These are phyloP conservation scores for Lolium perenne DNA, from an alignment of 176 grass and related monocot species.

Conservation along the genomic window DNA sequence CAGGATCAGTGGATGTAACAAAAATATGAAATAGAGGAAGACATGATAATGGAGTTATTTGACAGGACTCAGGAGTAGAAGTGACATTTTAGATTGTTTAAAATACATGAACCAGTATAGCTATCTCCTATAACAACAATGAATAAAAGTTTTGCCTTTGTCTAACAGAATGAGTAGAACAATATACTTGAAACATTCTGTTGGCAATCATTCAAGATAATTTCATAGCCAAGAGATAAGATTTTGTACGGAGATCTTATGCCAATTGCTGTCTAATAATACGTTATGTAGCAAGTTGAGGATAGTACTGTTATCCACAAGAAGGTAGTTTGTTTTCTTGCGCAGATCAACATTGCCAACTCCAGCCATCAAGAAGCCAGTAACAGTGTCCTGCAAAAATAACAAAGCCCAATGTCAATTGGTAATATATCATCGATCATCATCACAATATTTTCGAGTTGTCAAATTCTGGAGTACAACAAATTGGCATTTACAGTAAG, in stretches of 20 bases:
- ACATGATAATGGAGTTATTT: constrained; percentile 1
- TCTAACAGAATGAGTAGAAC: not conserved
- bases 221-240: constrained; percentile 1
- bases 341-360: constrained; percentile 60
- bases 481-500: constrained; percentile 9
- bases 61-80: not conserved
- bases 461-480: not conserved
- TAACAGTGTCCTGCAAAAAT: constrained; percentile 48
- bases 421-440: not conserved
- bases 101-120: constrained; percentile 17
- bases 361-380: constrained; percentile 55
- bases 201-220: not conserved
- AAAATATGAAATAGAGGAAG: not conserved
- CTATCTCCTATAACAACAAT: not conserved
- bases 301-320: constrained; percentile 56
- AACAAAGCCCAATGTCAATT: not conserved
- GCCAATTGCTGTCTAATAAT: not conserved
- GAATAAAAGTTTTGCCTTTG: not conserved
- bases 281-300: not conserved
- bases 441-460: not conserved
- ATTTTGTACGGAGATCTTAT: constrained; percentile 15
- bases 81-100: not conserved
- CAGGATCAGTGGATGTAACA: not conserved
- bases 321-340: constrained; percentile 57
- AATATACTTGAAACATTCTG: too few species aligned